Conservation (phyloP, 75 land plant genomes). For the Ceratopteris richardii region DNA sequence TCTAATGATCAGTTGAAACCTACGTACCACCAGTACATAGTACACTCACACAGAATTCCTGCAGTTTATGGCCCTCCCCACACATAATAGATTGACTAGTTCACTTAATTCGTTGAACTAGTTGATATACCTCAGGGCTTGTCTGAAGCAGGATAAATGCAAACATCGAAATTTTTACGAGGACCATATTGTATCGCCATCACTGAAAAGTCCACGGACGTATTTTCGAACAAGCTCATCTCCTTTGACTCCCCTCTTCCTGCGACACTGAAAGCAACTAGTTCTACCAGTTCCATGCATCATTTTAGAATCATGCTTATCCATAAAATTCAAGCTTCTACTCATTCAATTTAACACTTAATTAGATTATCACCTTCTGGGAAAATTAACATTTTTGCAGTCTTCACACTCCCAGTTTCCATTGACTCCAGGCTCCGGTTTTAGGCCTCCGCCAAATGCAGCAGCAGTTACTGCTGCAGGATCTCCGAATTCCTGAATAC, state of each 20-base stretch:
- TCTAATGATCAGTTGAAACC: no score
- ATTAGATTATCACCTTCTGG: slow-evolving; percentile 24
- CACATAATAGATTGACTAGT: no score
- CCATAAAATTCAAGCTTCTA: no score
- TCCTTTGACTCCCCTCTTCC: slow-evolving; percentile 28
- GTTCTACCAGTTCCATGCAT: slow-evolving; percentile 7
- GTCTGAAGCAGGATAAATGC: no score
- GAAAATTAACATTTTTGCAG: slow-evolving; percentile 34
- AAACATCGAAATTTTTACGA: not conserved
- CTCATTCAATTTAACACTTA: no score
- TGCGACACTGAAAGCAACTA: slow-evolving; percentile 32
- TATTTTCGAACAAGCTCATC: slow-evolving; percentile 32
- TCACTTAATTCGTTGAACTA: no score
- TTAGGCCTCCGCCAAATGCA: slow-evolving; percentile 29
- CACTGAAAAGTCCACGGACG: slow-evolving; percentile 21
- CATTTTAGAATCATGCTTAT: not conserved
- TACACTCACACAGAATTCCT: no score
- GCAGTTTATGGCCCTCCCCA: no score
- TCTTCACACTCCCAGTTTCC: slow-evolving; percentile 36
- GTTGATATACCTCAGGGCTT: no score
- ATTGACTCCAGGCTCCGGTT: slow-evolving; percentile 27
- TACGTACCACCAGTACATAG: no score
- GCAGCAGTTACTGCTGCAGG: slow-evolving; percentile 30
- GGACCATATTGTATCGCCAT: slow-evolving; percentile 3
- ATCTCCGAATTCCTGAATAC: slow-evolving; percentile 24